Evolutionary conservation across 257 asterid species (phyloP).

Genomic region (Scutellaria minor): DNA sequence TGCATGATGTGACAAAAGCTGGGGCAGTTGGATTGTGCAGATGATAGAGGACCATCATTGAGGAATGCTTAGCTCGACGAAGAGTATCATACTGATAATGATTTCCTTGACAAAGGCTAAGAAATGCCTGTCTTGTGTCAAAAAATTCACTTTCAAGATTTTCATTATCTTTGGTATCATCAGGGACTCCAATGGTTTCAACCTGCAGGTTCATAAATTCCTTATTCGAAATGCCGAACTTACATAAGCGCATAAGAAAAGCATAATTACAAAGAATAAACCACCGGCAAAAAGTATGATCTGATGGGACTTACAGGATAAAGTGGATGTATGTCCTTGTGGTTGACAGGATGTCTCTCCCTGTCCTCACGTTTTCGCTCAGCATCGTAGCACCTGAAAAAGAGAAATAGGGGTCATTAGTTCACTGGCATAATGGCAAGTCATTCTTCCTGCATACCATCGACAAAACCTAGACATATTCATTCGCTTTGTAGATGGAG

Average conservation of each 20-base stretch:
- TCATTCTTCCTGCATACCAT: slow-evolving; percentile 5
- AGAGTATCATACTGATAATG: slow-evolving; percentile 98
- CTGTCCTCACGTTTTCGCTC: slow-evolving; percentile 82
- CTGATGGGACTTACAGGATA: slow-evolving; percentile 61
- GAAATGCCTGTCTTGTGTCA: slow-evolving; percentile 98
- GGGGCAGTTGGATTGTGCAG: slow-evolving; percentile 99
- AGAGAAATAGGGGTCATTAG: slow-evolving; percentile 22
- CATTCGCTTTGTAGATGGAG: slow-evolving; percentile 1
- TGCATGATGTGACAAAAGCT: slow-evolving; percentile 80
- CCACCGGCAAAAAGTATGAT: slow-evolving; percentile 7
- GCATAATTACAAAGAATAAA: neutral
- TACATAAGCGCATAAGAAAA: slow-evolving; percentile 2
- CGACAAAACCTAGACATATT: slow-evolving; percentile 14
- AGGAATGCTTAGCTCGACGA: slow-evolving; percentile 97
- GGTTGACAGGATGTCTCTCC: slow-evolving; percentile 88
- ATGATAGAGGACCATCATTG: slow-evolving; percentile 98
- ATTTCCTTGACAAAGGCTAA: slow-evolving; percentile 97
- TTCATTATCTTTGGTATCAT: slow-evolving; percentile 86
- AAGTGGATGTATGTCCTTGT: slow-evolving; percentile 79
- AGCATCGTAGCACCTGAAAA: slow-evolving; percentile 80
- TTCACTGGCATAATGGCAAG: slow-evolving; percentile 8
- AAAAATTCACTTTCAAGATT: slow-evolving; percentile 96
- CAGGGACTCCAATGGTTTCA: slow-evolving; percentile 67
- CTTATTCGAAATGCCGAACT: slow-evolving; percentile 32
- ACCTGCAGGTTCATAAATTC: slow-evolving; percentile 55